Base-by-base conservation (phyloP, 495 filamentous ascomycete species). In the Penicillium subrubescens region DNA sequence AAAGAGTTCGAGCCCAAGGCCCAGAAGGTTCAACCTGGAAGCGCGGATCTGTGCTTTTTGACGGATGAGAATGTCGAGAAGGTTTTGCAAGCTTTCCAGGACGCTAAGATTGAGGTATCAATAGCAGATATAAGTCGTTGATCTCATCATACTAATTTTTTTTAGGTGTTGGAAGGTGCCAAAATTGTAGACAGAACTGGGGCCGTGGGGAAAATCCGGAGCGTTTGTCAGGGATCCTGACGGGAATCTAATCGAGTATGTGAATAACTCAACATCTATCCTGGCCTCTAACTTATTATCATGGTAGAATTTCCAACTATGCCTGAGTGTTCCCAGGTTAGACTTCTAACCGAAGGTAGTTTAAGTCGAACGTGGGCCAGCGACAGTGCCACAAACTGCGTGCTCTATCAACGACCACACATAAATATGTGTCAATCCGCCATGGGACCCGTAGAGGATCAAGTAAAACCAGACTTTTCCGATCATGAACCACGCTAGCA, bases 1-100 rank as follows among this genome's bases (percentile, higher is more conserved):
- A 81, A 77, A 63, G 83, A 87, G 61, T 85, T 84, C 61, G 82
- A 84, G 62, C 84, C 83, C 15, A 85, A 84, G 66, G 83, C 84
- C 3, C 69, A 71, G 17, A 74, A 67, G 39, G 81, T 81, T 6
- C 71, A 73, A 63, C 81, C 79, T 3, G 84, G 84, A 2, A 83
- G 77, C 34, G 83, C 77, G n/a, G 84, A 87, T 67, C 53, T 86
- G 59, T 85, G 83, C 55, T 87, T 86, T 60, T 68, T 87, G 60
- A 81, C 81, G 0, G 73, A 81, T 3, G 67, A 76, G 17, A 71
- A 75, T 56, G 76, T 86, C 11, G 77, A 77, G 25, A 68, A 70
- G 8, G 76, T 82, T 4, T 53, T 78, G 46, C 35, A 71, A 15
- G 69, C 57, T 33, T 73, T 82, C 37, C 59, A 72, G 11, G 67